Evolutionary conservation across 305 asterid species (phyloP).

Genomic region (Ruellia speciosa): DNA sequence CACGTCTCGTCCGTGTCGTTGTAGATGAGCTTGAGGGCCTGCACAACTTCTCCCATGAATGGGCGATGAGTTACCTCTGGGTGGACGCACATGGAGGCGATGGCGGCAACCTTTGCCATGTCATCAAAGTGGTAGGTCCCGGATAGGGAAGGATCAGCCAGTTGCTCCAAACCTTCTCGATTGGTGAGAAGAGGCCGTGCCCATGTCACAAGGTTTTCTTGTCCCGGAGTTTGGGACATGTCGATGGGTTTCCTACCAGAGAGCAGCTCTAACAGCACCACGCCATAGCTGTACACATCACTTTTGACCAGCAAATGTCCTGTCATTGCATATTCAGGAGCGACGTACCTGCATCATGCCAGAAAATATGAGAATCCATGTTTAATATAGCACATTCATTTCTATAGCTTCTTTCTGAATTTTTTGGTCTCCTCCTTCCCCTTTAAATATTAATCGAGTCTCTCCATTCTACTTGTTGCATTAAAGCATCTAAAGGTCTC

Average conservation of each 20-base stretch:
- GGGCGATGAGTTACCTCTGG: conserved; percentile 76
- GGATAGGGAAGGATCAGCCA: conserved; percentile 59
- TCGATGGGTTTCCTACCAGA: conserved; percentile 74
- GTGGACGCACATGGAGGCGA: conserved; percentile 77
- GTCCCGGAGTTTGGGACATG: conserved; percentile 71
- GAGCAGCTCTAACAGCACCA: conserved; percentile 63
- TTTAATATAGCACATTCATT: too few species aligned
- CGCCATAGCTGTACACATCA: conserved; percentile 80
- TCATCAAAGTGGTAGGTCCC: conserved; percentile 53
- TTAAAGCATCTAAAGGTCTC: too few species aligned
- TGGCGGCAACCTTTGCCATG: conserved; percentile 79
- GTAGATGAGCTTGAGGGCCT: conserved; percentile 74
- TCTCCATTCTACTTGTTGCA: too few species aligned
- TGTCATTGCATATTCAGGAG: conserved; percentile 86
- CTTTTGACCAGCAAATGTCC: conserved; percentile 78
- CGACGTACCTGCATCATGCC: conserved; percentile 47
- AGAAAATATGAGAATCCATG: neutral
- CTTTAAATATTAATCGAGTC: too few species aligned
- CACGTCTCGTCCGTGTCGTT: conserved; percentile 52
- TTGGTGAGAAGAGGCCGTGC: conserved; percentile 58
- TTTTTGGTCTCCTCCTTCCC: too few species aligned
- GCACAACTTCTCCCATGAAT: conserved; percentile 83
- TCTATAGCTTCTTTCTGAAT: too few species aligned
- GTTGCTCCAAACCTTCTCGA: conserved; percentile 60
- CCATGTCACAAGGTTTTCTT: conserved; percentile 77